Evolutionary conservation across 2,329 filamentous ascomycete genomes (phyloP), one percentile per base, ranked within the genome.

Genomic region (Aspergillus sp.): DNA sequence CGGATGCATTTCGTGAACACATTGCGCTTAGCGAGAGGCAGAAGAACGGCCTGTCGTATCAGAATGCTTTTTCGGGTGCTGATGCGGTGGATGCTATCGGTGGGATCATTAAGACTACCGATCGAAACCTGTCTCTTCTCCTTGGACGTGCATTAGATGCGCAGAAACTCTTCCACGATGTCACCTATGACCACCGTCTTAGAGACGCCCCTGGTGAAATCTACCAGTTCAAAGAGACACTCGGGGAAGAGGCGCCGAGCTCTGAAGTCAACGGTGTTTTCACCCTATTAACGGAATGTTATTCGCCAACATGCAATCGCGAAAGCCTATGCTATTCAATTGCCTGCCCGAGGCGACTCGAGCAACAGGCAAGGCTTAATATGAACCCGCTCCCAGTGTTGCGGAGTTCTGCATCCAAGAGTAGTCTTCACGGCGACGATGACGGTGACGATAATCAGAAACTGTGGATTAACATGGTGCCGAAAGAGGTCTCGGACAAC

Each of bases 81-180:
- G 95, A 99, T 73, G 93, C 95, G 18, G 95, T 99, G 18, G 95
- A 99, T 73, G 84, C 98, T 57, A 89, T 99, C 63, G 91, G 91
- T 1, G 96, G 96, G 71, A 98, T 99, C 64, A 98, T 99, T 74
- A 89, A 96, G 70, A 99, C 95, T 1, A 96, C 91, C 0, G 95
- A 99, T 75, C 86, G 95, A 58, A 99, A 99, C 71, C 80, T 99
- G 59, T 95, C 95, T 11, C 80, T 99, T 48, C 84, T 99, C 9
- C 81, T 99, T 15, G 95, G 95, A 61, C 86, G 95, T 71, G 92
- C 95, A 42, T 80, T 99, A 59, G 95, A 99, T 76, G 95, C 95
- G 22, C 95, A 99, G 71, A 98, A 98, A 73, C 97, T 96, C 78
- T 99, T 99, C 73, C 95, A 99, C 78, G 95, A 99, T 81, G 95